phyloP scores from a whole-genome alignment of 2,329 filamentous ascomycete species.

The Epichloe glyceriae region DNA sequence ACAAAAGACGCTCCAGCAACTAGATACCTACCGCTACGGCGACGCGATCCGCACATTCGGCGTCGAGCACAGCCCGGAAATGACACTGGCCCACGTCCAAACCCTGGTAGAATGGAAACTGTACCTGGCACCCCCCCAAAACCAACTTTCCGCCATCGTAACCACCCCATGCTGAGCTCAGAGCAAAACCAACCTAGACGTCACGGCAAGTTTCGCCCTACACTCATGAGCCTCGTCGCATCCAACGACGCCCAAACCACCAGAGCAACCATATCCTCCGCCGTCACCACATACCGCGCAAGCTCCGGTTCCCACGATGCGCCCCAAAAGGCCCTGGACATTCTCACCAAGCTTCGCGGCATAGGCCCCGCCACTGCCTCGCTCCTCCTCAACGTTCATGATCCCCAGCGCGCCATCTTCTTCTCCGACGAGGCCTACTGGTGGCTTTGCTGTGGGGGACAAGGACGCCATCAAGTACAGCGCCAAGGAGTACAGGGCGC shows the following conservation, averaged over 20 bases:
- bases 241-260: conserved; percentile 44
- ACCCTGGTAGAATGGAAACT: conserved; percentile 59
- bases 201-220: conserved; percentile 50
- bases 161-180: not conserved
- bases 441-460: conserved; percentile 48
- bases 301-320: conserved; percentile 21
- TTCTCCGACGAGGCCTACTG: conserved; percentile 71
- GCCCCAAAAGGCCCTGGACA: conserved; percentile 35
- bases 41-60: conserved; percentile 36
- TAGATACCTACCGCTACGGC: conserved; percentile 48
- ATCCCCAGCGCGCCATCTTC: conserved; percentile 49
- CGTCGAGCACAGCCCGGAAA: conserved; percentile 19
- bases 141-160: not conserved
- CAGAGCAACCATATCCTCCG: conserved; percentile 35
- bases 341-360: conserved; percentile 51
- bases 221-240: conserved; percentile 44
- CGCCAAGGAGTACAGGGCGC: conserved; percentile 49
- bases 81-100: conserved; percentile 46
- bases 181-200: conserved; percentile 23
- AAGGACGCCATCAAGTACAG: conserved; percentile 53
- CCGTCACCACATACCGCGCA: conserved; percentile 33
- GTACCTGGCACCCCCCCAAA: conserved; percentile 28
- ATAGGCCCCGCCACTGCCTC: conserved; percentile 72
- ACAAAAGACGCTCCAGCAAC: conserved; percentile 37
- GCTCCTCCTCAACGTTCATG: conserved; percentile 54